These are phyloP conservation scores for Colletotrichum incanum DNA, from an alignment of 2,329 filamentous ascomycete genomes.

Conservation along the genomic window DNA sequence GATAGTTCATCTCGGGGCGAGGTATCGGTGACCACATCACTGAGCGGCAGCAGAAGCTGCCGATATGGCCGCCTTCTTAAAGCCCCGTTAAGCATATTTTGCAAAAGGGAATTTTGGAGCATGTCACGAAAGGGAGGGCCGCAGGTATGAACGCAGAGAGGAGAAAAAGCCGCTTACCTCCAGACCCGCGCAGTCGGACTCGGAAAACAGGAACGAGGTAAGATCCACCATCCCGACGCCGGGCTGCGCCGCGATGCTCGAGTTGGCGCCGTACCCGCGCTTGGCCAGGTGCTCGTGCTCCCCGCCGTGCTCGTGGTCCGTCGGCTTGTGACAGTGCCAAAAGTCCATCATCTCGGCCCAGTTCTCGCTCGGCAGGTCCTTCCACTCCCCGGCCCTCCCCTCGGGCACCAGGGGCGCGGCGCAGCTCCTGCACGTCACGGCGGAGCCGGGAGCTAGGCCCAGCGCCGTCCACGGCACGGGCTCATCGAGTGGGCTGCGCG, in stretches of 20 bases:
- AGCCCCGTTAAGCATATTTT: conserved; percentile 50
- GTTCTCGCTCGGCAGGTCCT: conserved; percentile 94
- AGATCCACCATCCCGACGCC: conserved; percentile 86
- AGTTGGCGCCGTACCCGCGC: conserved; percentile 89
- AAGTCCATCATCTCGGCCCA: conserved; percentile 99
- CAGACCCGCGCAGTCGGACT: conserved; percentile 72
- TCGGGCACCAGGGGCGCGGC: conserved; percentile 54
- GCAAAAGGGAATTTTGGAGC: conserved; percentile 5
- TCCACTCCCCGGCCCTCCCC: conserved; percentile 75
- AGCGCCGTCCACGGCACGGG: conserved; percentile 70
- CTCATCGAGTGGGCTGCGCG: conserved; percentile 48
- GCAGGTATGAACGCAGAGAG: conserved; percentile 10
- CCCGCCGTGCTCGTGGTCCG: conserved; percentile 62
- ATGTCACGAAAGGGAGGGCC: conserved; percentile 41
- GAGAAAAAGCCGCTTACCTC: conserved; percentile 52
- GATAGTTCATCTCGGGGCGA: conserved; percentile 72
- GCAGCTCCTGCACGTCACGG: conserved; percentile 62
- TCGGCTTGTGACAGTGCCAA: conserved; percentile 98
- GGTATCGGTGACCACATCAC: conserved; percentile 79
- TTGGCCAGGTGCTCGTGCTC: conserved; percentile 66
- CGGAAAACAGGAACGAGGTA: conserved; percentile 80
- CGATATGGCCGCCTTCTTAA: conserved; percentile 76
- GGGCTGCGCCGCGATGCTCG: conserved; percentile 75
- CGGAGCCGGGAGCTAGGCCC: conserved; percentile 59
- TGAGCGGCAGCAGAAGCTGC: conserved; percentile 54